Evolutionary conservation across 352 stramenopile genomes (phyloP).

Genomic region (Vaucheria bursata): DNA sequence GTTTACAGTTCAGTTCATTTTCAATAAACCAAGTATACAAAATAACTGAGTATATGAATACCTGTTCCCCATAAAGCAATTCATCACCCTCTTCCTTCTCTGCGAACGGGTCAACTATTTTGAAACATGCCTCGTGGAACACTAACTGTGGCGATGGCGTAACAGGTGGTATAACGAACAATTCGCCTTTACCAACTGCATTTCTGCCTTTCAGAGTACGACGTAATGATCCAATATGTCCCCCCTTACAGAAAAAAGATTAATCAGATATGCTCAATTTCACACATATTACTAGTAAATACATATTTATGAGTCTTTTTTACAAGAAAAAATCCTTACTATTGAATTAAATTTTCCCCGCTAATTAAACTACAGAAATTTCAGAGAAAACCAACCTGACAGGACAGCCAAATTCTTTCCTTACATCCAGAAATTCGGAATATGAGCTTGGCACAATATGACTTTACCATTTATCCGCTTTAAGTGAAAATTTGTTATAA

Average conservation of each 20-base stretch:
- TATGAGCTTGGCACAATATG: no score
- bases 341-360: no score
- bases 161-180: slow-evolving; percentile 36
- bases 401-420: no score
- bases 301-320: background rate
- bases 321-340: background rate
- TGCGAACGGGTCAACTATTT: slow-evolving; percentile 32
- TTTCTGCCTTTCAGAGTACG: slow-evolving; percentile 19
- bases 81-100: slow-evolving; percentile 42
- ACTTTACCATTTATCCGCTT: no score
- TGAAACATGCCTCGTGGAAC: slow-evolving; percentile 41
- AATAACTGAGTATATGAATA: background rate
- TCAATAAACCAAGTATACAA: background rate
- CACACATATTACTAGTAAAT: background rate
- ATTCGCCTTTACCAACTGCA: slow-evolving; percentile 36
- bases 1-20: background rate
- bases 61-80: slow-evolving; percentile 20
- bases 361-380: no score
- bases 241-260: no score
- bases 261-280: background rate
- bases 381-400: no score
- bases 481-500: no score
- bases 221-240: slow-evolving; percentile 38
- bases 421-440: no score
- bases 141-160: slow-evolving; percentile 17